phyloP scores from a whole-genome alignment of 169 alveolate species.

The Perkinsus olseni region DNA sequence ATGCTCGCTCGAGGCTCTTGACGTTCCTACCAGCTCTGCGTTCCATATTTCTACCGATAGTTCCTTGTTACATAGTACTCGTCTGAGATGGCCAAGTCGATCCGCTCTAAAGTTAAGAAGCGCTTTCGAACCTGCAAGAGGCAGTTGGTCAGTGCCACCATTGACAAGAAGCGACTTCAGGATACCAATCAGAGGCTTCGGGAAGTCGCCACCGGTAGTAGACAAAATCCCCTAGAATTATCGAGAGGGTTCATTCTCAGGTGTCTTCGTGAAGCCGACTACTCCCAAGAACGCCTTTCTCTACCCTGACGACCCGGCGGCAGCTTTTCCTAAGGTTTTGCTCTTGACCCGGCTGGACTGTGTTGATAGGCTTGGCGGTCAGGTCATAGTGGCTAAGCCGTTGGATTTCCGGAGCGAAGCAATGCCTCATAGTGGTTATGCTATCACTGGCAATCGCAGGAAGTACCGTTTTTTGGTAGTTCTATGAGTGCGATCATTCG shows the following conservation, averaged over 20 bases:
- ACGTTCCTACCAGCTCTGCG: too few relatives aligned
- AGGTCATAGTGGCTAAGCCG: neutral
- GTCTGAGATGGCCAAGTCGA: neutral
- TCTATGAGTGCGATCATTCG: neutral
- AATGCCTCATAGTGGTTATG: neutral
- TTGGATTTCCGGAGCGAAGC: neutral
- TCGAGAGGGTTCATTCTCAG: too few relatives aligned
- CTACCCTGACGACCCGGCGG: neutral
- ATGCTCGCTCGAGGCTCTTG: too few relatives aligned
- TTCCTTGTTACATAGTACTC: neutral
- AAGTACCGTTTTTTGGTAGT: neutral
- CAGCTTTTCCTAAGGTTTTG: neutral
- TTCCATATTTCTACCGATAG: too few relatives aligned
- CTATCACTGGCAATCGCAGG: neutral
- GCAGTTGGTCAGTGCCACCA: neutral
- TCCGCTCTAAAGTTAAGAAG: neutral
- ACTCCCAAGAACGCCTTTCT: neutral
- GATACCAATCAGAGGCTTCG: neutral
- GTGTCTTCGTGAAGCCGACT: neutral
- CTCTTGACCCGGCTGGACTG: too few relatives aligned
- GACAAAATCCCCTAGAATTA: neutral
- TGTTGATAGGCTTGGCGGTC: too few relatives aligned
- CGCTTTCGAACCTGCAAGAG: neutral
- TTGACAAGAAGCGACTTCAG: neutral
- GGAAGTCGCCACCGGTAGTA: neutral